phyloP scores from a whole-genome alignment of 1,139 yeast species.

The Hyphopichia buzzinii region DNA sequence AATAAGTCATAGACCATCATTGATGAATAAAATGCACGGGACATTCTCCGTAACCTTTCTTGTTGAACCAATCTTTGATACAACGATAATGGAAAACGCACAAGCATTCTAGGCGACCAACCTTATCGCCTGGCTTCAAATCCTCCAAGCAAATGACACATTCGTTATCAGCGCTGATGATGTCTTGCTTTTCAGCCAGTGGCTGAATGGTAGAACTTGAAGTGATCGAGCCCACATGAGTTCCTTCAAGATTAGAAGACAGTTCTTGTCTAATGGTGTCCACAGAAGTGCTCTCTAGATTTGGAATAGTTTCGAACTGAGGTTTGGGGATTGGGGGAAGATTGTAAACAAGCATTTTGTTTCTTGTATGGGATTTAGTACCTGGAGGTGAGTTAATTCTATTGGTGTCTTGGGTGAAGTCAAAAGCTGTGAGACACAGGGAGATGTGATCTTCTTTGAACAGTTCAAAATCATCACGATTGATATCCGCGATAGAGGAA shows the following conservation, averaged over 20 bases:
- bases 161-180: slow-evolving; percentile 46
- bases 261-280: slow-evolving; percentile 12
- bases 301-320: slow-evolving; percentile 34
- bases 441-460: slow-evolving; percentile 68
- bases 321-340: slow-evolving; percentile 58
- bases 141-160: slow-evolving; percentile 95
- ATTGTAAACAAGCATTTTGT: slow-evolving; percentile 83
- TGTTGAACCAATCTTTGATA: slow-evolving; percentile 85
- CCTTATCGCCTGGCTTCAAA: slow-evolving; percentile 78
- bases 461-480: slow-evolving; percentile 36
- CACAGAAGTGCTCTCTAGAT: slow-evolving; percentile 12
- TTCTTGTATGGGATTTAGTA: slow-evolving; percentile 35
- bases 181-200: slow-evolving; percentile 20
- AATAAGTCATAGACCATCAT: no score
- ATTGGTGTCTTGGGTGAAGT: slow-evolving; percentile 63
- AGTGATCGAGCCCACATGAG: slow-evolving; percentile 20
- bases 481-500: slow-evolving; percentile 13
- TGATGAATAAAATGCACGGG: slow-evolving; percentile 66
- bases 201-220: slow-evolving; percentile 23
- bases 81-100: slow-evolving; percentile 92
- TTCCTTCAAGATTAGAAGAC: slow-evolving; percentile 2
- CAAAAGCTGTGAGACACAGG: slow-evolving; percentile 64
- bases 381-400: slow-evolving; percentile 34
- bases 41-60: slow-evolving; percentile 82
- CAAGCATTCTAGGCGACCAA: slow-evolving; percentile 89